Percentiles rank a stretch among this genome's conserved stretches.
Conservation (phyloP, 2,329 filamentous ascomycete species). For the Arthrobotrys musiformis region DNA sequence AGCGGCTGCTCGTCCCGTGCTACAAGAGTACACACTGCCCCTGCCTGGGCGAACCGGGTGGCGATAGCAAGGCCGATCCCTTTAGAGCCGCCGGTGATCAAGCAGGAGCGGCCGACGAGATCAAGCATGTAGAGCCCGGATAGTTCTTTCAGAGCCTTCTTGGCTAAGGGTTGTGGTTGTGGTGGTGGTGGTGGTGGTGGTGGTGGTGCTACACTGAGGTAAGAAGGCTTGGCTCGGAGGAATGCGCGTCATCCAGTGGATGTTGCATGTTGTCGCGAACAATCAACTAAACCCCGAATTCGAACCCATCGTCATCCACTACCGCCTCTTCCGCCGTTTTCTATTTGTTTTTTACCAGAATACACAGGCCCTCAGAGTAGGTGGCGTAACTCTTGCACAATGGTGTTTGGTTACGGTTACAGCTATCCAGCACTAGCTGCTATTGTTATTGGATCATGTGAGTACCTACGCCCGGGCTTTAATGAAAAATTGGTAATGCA, state of each 20-base stretch:
- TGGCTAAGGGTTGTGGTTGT: not conserved
- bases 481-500: no score
- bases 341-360: not conserved
- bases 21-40: conserved; percentile 71
- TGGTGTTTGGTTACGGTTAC: conserved; percentile 78
- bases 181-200: not conserved
- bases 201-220: no score
- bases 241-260: conserved; percentile 47
- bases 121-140: conserved; percentile 26
- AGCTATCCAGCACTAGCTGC: conserved; percentile 73
- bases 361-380: not conserved
- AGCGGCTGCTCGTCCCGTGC: conserved; percentile 69
- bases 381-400: conserved; percentile 62
- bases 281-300: not conserved
- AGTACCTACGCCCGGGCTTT: conserved; percentile 62
- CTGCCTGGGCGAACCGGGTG: conserved; percentile 72
- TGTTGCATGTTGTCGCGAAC: conserved; percentile 27
- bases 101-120: conserved; percentile 61
- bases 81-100: conserved; percentile 77
- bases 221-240: conserved; percentile 35
- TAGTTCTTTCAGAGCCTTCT: not conserved
- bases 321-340: not conserved
- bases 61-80: conserved; percentile 78
- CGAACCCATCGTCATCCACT: not conserved
- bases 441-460: conserved; percentile 81